Evolutionary conservation across 768 basidiomycete genomes (phyloP), one percentile per base, ranked within the genome.

Genomic region (Tricholoma hemisulphureum): DNA sequence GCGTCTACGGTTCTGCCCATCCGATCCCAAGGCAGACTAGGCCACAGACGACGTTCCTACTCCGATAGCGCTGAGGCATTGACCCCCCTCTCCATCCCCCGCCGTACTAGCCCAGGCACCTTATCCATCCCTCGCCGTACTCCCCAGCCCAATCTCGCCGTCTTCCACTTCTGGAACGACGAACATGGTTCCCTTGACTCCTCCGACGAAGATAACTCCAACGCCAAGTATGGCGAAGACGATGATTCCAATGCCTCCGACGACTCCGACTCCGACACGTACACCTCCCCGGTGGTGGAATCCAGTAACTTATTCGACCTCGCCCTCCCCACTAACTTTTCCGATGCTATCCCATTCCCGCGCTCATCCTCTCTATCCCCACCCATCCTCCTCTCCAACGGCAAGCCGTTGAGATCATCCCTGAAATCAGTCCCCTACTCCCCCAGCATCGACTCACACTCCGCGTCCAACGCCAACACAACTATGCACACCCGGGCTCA

Each of bases 351-450:
- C 24, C 20, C 24, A 4, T 28, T 18, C 50, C 7, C 58, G 23
- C 16, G 0, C 53, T 56, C 61, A 55, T 55, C 63, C n/a, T 67
- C 64, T 41, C 51, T 66, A 24, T 53, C 63, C 66, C n/a, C 62
- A 67, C 18, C 78, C 16, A 76, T 86, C 55, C 69, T 85, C 20
- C 80, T 87, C 31, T 75, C 83, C 20, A 93, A 87, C 57, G 94
- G 94, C 49, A 92, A 92, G 67, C 89, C 92, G 2, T 86, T 96
- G 73, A 93, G 92, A 67, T 81, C 89, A 0, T 89, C 91, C 2
- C 82, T 97, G 64, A 97, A 96, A 70, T 73, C 74, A 6, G 80
- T 80, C 41, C 75, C 76, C 8, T 83, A 83, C 16, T 70, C 79
- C 2, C 79, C 80, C 46, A 75, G 73, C 62, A 80, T 83, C 51